Evolutionary conservation across 164 flowering plant genomes (phyloP).

Genomic region (Umbellularia californica): DNA sequence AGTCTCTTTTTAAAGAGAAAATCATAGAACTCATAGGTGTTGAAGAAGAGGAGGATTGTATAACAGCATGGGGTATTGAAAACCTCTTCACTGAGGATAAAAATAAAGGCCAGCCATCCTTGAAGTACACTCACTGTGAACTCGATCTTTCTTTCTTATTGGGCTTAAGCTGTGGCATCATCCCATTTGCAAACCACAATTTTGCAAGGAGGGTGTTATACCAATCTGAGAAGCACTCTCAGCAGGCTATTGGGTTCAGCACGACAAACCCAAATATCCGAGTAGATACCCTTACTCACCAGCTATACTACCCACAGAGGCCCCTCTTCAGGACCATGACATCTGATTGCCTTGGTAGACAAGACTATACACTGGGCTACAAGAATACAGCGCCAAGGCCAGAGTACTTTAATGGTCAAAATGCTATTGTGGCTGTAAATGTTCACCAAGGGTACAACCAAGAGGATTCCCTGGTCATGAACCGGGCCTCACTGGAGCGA

Average conservation of each 20-base stretch:
- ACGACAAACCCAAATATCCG: conserved; percentile 73
- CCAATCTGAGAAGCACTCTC: conserved; percentile 86
- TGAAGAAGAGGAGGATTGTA: conserved; percentile 94
- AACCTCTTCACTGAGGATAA: conserved; percentile 35
- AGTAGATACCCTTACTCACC: conserved; percentile 77
- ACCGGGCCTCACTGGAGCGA: conserved; percentile 85
- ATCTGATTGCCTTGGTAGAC: conserved; percentile 77
- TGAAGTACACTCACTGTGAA: conserved; percentile 75
- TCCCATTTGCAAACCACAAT: conserved; percentile 92
- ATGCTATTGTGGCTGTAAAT: conserved; percentile 91
- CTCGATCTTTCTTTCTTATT: conserved; percentile 69
- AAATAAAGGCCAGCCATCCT: conserved; percentile 26
- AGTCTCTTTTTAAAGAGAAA: conserved; percentile 59
- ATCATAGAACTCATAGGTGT: conserved; percentile 73
- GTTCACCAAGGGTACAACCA: conserved; percentile 93
- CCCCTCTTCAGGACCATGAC: conserved; percentile 72
- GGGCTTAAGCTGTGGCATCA: conserved; percentile 80
- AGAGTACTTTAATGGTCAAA: conserved; percentile 82
- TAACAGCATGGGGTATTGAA: conserved; percentile 66
- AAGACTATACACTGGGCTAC: conserved; percentile 40
- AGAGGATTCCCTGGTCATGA: conserved; percentile 94
- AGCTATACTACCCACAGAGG: conserved; percentile 77
- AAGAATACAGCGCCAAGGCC: conserved; percentile 45
- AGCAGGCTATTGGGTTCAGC: conserved; percentile 83
- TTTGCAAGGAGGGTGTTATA: conserved; percentile 84